A percentile compares a stretch with the other conserved stretches of the same genome.
Evolutionary conservation across 768 basidiomycete species (phyloP).

Genomic region (Pisolithus albus): DNA sequence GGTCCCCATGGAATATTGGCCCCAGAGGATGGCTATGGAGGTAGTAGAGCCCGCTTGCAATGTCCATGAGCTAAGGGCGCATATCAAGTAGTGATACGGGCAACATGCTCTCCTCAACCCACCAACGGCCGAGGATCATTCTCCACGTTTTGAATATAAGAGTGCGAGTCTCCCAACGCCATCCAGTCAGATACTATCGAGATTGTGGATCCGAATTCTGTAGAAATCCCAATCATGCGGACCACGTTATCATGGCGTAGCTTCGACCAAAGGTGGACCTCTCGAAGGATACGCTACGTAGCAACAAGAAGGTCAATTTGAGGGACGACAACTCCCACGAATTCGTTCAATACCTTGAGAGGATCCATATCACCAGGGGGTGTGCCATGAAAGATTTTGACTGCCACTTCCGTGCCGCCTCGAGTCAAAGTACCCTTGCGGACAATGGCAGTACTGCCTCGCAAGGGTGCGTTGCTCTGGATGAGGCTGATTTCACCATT

Average conservation of each 20-base stretch:
- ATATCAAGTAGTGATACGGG: neutral
- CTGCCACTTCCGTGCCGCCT: too few species aligned
- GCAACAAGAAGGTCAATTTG: too few species aligned
- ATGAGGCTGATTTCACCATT: neutral
- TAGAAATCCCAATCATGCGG: neutral
- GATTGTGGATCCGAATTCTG: neutral
- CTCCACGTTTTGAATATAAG: neutral
- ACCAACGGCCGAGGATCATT: neutral
- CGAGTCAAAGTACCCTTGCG: too few species aligned
- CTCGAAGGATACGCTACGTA: neutral
- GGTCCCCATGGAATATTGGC: neutral
- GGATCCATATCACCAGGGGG: too few species aligned
- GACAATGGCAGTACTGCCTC: too few species aligned
- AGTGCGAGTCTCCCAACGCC: neutral
- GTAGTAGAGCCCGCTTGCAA: neutral
- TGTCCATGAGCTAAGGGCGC: neutral
- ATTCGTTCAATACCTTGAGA: too few species aligned
- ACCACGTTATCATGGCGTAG: neutral
- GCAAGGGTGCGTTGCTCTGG: too few species aligned
- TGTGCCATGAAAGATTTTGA: too few species aligned
- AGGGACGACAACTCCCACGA: too few species aligned
- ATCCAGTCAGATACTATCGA: neutral
- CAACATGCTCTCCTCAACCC: neutral
- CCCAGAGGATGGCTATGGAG: neutral
- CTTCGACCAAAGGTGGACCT: neutral